These are phyloP conservation scores for Avena sativa DNA, from an alignment of 176 grass and related monocot genomes.

Conservation along the genomic window DNA sequence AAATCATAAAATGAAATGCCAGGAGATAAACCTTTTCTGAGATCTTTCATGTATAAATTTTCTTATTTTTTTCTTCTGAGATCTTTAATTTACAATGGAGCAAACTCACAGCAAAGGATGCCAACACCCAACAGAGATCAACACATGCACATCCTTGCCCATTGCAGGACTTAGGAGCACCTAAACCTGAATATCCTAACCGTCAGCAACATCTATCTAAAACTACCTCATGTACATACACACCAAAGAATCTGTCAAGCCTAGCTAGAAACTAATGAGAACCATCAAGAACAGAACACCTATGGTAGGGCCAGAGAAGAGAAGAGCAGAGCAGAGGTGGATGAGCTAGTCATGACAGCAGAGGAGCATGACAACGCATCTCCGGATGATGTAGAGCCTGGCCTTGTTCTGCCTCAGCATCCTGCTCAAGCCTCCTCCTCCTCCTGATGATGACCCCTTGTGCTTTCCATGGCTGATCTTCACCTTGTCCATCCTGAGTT, in stretches of 20 bases:
- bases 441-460: background rate
- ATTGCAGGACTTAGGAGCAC: background rate
- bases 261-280: constrained; percentile 32
- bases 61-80: background rate
- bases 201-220: background rate
- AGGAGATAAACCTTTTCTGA: background rate
- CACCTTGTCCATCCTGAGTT: constrained; percentile 36
- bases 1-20: background rate
- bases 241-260: constrained; percentile 36
- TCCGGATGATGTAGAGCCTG: constrained; percentile 61
- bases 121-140: constrained; percentile 4
- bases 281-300: constrained; percentile 9
- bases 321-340: background rate
- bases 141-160: constrained; percentile 49
- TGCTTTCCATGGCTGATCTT: constrained; percentile 41
- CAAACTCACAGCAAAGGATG: background rate
- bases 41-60: background rate
- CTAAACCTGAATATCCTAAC: constrained; percentile 24
- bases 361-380: constrained; percentile 73
- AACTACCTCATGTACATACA: background rate
- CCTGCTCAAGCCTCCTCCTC: constrained; percentile 47
- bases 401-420: constrained; percentile 55
- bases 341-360: constrained; percentile 64
- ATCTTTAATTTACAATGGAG: constrained; percentile 8
- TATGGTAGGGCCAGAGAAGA: background rate